Evolutionary conservation across 2,329 filamentous ascomycete species (phyloP).

Genomic region (Fusarium denticulatum): DNA sequence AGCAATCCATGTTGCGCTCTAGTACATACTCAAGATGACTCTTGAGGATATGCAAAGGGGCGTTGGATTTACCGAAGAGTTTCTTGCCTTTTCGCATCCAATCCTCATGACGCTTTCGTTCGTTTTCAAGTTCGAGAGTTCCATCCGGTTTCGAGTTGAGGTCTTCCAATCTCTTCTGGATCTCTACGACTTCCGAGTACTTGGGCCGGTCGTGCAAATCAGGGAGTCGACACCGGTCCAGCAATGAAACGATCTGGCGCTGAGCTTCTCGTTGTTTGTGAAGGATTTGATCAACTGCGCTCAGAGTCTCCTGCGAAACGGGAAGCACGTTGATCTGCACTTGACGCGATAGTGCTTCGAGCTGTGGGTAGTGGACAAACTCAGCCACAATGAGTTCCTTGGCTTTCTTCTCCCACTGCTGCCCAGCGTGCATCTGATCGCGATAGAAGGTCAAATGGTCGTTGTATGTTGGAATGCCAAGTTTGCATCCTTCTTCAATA

Average conservation of each 20-base stretch:
- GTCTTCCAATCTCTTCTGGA: slow-evolving; percentile 87
- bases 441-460: slow-evolving; percentile 80
- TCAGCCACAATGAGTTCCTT: slow-evolving; percentile 94
- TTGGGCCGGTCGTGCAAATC: slow-evolving; percentile 84
- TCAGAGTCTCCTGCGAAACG: slow-evolving; percentile 82
- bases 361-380: slow-evolving; percentile 89
- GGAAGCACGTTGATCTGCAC: slow-evolving; percentile 76
- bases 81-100: slow-evolving; percentile 99
- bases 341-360: slow-evolving; percentile 90
- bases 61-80: slow-evolving; percentile 97
- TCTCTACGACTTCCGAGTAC: slow-evolving; percentile 89
- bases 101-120: slow-evolving; percentile 94
- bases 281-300: slow-evolving; percentile 87
- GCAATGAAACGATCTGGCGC: slow-evolving; percentile 84
- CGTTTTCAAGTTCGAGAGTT: slow-evolving; percentile 91
- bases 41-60: slow-evolving; percentile 93
- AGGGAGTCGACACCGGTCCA: slow-evolving; percentile 77
- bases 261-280: slow-evolving; percentile 97
- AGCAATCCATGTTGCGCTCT: slow-evolving; percentile 89
- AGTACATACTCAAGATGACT: slow-evolving; percentile 94
- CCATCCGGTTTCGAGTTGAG: slow-evolving; percentile 93
- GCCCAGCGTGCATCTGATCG: slow-evolving; percentile 79
- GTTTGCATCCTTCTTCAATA: slow-evolving; percentile 78
- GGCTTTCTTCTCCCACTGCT: slow-evolving; percentile 92
- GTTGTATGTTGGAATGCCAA: slow-evolving; percentile 83